Conservation (phyloP, 345 rosid genomes). For the Lagerstroemia speciosa region DNA sequence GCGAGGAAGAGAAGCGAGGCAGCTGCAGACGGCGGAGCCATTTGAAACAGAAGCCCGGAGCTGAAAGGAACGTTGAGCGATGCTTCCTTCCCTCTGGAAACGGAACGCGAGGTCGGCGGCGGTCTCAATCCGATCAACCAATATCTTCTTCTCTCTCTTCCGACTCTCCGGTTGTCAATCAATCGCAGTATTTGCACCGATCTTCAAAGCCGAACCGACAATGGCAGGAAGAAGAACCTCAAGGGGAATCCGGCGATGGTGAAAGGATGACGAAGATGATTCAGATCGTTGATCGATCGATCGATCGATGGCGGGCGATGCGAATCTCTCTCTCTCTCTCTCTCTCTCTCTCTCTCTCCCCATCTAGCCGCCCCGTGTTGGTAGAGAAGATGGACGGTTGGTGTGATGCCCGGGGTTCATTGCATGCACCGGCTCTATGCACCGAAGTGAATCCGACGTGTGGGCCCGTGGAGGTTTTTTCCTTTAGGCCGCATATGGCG, state of each 20-base stretch:
- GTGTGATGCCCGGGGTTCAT: too few relatives aligned
- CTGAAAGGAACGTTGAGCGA: neutral
- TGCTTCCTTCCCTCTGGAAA: neutral
- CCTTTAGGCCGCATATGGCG: neutral
- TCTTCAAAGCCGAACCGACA: neutral
- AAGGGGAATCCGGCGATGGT: neutral
- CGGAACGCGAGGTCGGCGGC: neutral
- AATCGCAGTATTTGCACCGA: too few relatives aligned
- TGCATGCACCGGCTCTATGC: neutral
- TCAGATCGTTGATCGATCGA: neutral
- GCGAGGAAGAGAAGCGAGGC: constrained; percentile 19
- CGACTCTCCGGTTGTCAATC: too few relatives aligned
- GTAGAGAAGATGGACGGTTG: neutral
- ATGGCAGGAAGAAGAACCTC: neutral
- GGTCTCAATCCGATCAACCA: neutral
- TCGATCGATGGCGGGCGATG: neutral
- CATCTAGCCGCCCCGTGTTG: neutral
- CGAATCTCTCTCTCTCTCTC: too few relatives aligned
- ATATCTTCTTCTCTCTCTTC: too few relatives aligned
- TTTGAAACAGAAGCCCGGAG: constrained; percentile 2
- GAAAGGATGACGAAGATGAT: neutral
- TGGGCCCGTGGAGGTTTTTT: neutral
- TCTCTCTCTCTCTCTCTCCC: neutral
- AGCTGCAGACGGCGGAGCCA: constrained; percentile 21
- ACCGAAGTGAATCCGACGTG: neutral